Evolutionary conservation across 1,139 yeast genomes (phyloP), one percentile per base, ranked within the genome.

Genomic region (Lodderomyces oxycetoniae): DNA sequence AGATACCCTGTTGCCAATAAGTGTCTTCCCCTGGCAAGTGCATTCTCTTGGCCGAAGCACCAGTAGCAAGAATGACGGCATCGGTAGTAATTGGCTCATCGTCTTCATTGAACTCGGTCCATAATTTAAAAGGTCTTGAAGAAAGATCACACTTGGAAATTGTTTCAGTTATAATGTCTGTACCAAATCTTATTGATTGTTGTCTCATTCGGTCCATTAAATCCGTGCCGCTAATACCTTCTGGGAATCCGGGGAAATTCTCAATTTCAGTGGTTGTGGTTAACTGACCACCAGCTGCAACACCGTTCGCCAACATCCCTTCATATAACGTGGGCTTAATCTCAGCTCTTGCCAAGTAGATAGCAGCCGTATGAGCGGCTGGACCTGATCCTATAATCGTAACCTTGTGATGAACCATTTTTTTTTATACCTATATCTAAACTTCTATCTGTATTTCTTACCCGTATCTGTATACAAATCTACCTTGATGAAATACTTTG

Each of bases 281-380:
- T 52, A 91, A 74, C 67, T 91, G 98, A 43, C 98, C 98, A 50
- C 98, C 98, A 20, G 98, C 96, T 33, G 98, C 98, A 49, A 89
- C 77, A 45, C 97, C 98, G 61, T 91, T 91, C 45, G 98, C 98
- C 59, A 91, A 67, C 82, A 91, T 71, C 51, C 98, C 98, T 67
- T 91, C 98, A 64, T 86, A 91, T 50, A 91, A 62, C 25, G 87
- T 81, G 24, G 98, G 96, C 64, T 84, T 81, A 57, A 88, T 79
- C 69, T 91, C 98, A 26, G 98, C 98, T 63, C 98, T 80, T 21
- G 97, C 81, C 41, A 91, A 72, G 63, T 91, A 91, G 61, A 91
- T 86, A 48, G 98, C 98, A 34, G 98, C 98, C 31, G 98, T 91
- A 71, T 91, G 96, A 38, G 97, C 98, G 42, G 98, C 98, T 36